phyloP scores from a whole-genome alignment of 2,329 filamentous ascomycete species.

The Aspergillus melleus region DNA sequence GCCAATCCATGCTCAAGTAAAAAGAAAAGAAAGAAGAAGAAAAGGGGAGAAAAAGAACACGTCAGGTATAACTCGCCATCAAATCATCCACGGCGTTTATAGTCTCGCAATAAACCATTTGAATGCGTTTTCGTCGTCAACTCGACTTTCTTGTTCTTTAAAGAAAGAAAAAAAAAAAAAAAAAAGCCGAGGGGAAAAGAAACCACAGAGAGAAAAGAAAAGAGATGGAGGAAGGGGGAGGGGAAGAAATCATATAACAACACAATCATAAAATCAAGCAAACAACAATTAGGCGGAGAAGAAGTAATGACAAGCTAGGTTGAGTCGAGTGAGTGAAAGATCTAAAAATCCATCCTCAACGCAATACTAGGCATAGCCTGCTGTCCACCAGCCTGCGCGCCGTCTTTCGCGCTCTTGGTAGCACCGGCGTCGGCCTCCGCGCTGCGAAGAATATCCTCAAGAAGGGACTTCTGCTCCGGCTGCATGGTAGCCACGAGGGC shows the following conservation, averaged over 20 bases:
- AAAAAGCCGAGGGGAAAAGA: not conserved
- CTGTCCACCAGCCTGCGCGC: conserved; percentile 50
- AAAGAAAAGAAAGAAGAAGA: not conserved
- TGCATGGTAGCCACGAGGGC: conserved; percentile 71
- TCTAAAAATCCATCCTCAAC: conserved; percentile 87
- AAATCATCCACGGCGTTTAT: not conserved
- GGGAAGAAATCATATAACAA: not conserved
- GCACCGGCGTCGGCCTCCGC: conserved; percentile 51
- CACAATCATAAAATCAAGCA: not conserved
- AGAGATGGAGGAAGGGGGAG: not conserved
- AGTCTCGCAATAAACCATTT: not conserved
- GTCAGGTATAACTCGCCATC: not conserved
- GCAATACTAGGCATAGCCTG: conserved; percentile 75
- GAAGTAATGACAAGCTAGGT: not conserved
- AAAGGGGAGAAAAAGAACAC: not conserved
- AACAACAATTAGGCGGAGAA: not conserved
- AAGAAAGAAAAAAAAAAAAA: too few species aligned
- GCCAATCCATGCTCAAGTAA: too few species aligned
- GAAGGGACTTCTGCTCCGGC: conserved; percentile 68
- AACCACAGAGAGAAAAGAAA: not conserved
- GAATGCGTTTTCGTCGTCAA: conserved; percentile 3
- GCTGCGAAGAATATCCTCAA: conserved; percentile 75
- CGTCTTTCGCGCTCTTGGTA: conserved; percentile 42
- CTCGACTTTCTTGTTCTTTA: too few species aligned
- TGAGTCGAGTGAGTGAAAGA: not conserved